Percentiles rank a stretch among this genome's conserved stretches.
These are phyloP conservation scores for Solanum pennellii DNA, from an alignment of 257 asterid species.

Conservation along the genomic window DNA sequence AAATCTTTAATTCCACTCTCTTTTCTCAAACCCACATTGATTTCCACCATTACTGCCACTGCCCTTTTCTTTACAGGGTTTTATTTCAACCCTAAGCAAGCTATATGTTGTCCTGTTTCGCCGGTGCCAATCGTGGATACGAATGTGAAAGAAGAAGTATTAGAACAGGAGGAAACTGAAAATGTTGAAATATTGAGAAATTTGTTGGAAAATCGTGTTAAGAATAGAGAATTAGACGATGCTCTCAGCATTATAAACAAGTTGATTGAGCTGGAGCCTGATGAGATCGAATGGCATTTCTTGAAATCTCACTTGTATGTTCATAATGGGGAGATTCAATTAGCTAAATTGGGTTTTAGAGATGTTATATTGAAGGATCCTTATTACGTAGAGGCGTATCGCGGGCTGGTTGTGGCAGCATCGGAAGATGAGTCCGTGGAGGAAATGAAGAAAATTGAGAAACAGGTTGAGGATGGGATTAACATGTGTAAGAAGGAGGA, in stretches of 20 bases:
- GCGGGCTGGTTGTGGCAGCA: neutral
- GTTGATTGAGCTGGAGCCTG: neutral
- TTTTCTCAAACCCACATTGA: slow-evolving; percentile 17
- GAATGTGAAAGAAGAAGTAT: neutral
- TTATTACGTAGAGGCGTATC: neutral
- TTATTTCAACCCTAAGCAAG: slow-evolving; percentile 2
- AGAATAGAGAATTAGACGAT: neutral
- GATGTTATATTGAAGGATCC: neutral
- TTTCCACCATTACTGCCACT: slow-evolving; percentile 38
- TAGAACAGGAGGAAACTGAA: neutral
- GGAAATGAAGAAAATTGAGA: slow-evolving; percentile 20
- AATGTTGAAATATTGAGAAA: neutral
- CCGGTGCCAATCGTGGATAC: slow-evolving; percentile 8
- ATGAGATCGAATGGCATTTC: neutral
- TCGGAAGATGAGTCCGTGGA: neutral
- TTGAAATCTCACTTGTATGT: neutral
- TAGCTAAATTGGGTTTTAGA: neutral
- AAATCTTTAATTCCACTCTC: neutral
- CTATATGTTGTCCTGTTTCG: slow-evolving; percentile 15
- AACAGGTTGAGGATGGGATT: slow-evolving; percentile 38
- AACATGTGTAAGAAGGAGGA: slow-evolving; percentile 43
- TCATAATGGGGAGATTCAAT: neutral
- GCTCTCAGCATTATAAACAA: neutral
- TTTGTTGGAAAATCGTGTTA: neutral
- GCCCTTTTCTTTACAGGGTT: slow-evolving; percentile 27